Evolutionary conservation across 768 basidiomycete genomes (phyloP), one percentile per base, ranked within the genome.

Genomic region (Rhodotorula diobovata): DNA sequence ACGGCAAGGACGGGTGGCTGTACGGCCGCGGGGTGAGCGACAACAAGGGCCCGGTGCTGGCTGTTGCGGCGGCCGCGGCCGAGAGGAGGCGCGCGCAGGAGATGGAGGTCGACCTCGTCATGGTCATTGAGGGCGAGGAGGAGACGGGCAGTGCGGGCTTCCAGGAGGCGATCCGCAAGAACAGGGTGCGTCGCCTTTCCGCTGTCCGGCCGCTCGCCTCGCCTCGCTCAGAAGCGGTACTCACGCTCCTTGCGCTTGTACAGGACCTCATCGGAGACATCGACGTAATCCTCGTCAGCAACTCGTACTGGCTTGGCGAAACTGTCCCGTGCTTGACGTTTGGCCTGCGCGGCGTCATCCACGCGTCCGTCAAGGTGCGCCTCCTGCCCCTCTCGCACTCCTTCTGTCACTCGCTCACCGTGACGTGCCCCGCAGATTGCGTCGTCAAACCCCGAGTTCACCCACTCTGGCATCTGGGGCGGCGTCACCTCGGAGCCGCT

Each of bases 241-340:
- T 12, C 11, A 12, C 25, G 30, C 15, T 34, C 6, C 30, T 32
- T 4, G 28, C 12, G 6, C 59, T 9, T n/a, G 7, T 3, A 18
- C n/a, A 93, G 90, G 86, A 88, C 75, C 81, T 84, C 54, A 93
- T 98, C 76, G 93, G 95, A 3, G 81, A 87, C 50, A 86, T 97
- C 56, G 92, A 97, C 81, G 89, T 89, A 2, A 92, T 98, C 67
- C 82, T 97, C 28, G 88, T 76, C 45, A 91, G 90, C 75, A 98
- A 99, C 79, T 97, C 94, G 32, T 94, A 91, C 18, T 99, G 95
- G 94, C 92, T 98, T 73, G 89, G 89, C 21, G 91, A 96, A 76
- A 87, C 89, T 73, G 86, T 87, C 12, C 94, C 96, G 0, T 97
- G 94, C 77, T 88, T 98, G 62, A 96, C 94, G 0, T 96, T 95